These are phyloP conservation scores for Globisporangium paroecandrum DNA, from an alignment of 352 stramenopile species.

Conservation along the genomic window DNA sequence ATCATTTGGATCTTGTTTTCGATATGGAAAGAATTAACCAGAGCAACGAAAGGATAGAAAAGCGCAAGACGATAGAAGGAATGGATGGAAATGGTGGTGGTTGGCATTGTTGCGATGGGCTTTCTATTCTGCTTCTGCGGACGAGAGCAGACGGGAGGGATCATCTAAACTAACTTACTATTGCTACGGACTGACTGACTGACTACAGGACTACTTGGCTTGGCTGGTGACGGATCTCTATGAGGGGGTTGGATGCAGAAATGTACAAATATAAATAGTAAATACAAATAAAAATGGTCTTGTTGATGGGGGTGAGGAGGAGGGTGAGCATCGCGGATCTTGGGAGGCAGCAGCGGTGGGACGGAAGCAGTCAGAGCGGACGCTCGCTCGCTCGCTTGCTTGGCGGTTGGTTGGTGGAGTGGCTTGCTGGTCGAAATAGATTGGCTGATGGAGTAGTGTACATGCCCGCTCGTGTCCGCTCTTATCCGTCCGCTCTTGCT, in stretches of 20 bases:
- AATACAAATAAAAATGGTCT: slow-evolving; percentile 2
- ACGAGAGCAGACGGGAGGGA: not conserved
- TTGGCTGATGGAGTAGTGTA: slow-evolving; percentile 4
- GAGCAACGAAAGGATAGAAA: too few species aligned
- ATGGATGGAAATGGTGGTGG: not conserved
- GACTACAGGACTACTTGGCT: not conserved
- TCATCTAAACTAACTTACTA: not conserved
- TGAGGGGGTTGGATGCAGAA: slow-evolving; percentile 1
- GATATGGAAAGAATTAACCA: not conserved
- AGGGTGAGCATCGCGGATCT: too few species aligned
- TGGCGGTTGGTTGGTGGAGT: not conserved
- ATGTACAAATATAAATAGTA: slow-evolving; percentile 15
- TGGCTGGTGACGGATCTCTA: not conserved
- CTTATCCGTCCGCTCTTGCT: not conserved
- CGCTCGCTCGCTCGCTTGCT: too few species aligned
- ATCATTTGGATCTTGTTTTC: not conserved
- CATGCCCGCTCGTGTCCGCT: not conserved
- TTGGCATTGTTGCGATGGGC: not conserved
- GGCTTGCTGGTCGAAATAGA: not conserved
- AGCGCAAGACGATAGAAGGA: not conserved
- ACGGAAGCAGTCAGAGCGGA: too few species aligned
- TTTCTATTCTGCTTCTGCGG: not conserved
- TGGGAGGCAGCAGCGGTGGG: not conserved
- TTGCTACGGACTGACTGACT: not conserved
- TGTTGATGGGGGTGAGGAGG: not conserved